phyloP scores from a whole-genome alignment of 208 protist species.

The Trypanosoma conorhini region DNA sequence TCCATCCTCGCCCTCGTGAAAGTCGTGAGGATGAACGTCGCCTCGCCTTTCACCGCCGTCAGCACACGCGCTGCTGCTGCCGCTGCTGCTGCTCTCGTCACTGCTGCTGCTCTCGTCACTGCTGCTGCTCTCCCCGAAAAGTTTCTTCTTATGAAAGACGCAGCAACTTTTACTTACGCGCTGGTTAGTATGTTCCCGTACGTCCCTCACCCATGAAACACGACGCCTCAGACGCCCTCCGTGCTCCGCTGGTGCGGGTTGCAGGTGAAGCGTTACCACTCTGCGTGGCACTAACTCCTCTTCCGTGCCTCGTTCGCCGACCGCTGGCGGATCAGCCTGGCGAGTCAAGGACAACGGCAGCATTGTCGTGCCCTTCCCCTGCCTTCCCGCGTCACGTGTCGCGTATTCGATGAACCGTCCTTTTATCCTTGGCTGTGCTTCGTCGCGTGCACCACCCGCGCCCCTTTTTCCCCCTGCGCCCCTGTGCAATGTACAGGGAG shows the following conservation, averaged over 20 bases:
- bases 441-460: too few relatives aligned
- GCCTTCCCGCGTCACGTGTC: too few relatives aligned
- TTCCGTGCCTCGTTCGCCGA: neutral
- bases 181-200: constrained; percentile 65
- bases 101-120: constrained; percentile 33
- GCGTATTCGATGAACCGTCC: too few relatives aligned
- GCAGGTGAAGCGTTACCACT: constrained; percentile 37
- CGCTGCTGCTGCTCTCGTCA: constrained; percentile 13
- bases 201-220: constrained; percentile 60
- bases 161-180: constrained; percentile 88
- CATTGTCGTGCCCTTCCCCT: too few relatives aligned
- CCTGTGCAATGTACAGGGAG: too few relatives aligned
- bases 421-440: too few relatives aligned
- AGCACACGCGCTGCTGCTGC: neutral
- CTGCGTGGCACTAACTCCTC: constrained; percentile 21
- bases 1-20: neutral
- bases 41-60: neutral
- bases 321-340: too few relatives aligned
- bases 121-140: constrained; percentile 87
- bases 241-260: constrained; percentile 10
- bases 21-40: neutral
- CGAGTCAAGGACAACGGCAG: too few relatives aligned
- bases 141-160: constrained; percentile 87
- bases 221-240: constrained; percentile 1
- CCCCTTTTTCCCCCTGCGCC: too few relatives aligned